phyloP scores from a whole-genome alignment of 2,329 filamentous ascomycete genomes.

The Hawksworthiomyces lignivorus region DNA sequence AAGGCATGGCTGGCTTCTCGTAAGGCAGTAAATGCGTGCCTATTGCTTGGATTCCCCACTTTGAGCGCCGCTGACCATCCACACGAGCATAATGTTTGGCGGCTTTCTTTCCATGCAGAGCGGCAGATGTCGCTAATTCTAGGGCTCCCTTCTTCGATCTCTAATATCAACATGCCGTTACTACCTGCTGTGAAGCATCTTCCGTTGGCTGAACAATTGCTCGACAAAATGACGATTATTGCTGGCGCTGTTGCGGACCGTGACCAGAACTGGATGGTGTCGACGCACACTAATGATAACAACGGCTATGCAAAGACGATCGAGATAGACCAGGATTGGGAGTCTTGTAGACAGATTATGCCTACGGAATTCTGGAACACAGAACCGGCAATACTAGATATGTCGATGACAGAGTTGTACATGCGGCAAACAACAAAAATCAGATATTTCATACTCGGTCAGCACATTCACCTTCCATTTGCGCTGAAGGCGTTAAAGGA shows the following conservation, averaged over 20 bases:
- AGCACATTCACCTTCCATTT: slow-evolving; percentile 11
- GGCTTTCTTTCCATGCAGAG: slow-evolving; percentile 33
- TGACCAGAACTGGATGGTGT: slow-evolving; percentile 1
- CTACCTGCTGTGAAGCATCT: neutral
- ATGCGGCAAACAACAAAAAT: slow-evolving; percentile 7
- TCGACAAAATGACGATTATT: slow-evolving; percentile 16
- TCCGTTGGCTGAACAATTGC: neutral
- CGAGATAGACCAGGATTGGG: slow-evolving; percentile 32
- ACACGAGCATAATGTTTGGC: slow-evolving; percentile 31
- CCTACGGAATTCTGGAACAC: slow-evolving; percentile 6
- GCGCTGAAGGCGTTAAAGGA: neutral
- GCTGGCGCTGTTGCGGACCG: slow-evolving; percentile 1
- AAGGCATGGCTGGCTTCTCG: slow-evolving; percentile 45
- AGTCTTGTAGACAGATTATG: slow-evolving; percentile 12
- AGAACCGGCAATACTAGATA: neutral
- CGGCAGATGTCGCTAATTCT: slow-evolving; percentile 44
- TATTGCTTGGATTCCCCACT: slow-evolving; percentile 41
- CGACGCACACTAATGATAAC: neutral
- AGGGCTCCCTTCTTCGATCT: slow-evolving; percentile 39
- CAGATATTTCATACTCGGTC: slow-evolving; percentile 4
- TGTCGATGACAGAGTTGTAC: neutral
- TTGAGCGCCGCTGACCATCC: slow-evolving; percentile 20
- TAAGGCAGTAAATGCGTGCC: slow-evolving; percentile 41
- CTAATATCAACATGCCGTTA: slow-evolving; percentile 17
- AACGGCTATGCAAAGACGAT: slow-evolving; percentile 28